phyloP scores from a whole-genome alignment of 306 rosid species.

The Datisca glomerata region DNA sequence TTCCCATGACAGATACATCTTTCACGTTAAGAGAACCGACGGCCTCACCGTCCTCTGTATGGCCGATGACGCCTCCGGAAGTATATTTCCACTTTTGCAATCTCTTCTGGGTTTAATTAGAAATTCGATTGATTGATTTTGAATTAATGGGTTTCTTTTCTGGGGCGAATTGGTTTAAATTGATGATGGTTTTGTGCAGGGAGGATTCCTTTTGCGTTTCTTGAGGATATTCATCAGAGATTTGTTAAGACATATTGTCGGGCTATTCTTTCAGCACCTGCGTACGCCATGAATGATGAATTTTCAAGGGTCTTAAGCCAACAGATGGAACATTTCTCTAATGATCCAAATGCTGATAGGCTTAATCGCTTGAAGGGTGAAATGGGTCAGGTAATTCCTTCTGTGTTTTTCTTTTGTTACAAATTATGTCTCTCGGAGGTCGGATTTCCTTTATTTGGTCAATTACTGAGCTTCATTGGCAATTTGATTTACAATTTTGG shows the following conservation, averaged over 20 bases:
- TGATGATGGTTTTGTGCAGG: constrained; percentile 31
- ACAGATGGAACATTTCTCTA: constrained; percentile 65
- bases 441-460: neutral
- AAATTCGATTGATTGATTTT: neutral
- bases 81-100: constrained; percentile 11
- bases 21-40: constrained; percentile 41
- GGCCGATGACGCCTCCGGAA: constrained; percentile 47
- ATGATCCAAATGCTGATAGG: constrained; percentile 69
- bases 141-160: neutral
- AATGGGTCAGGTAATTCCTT: constrained; percentile 57
- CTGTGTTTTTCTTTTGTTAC: neutral
- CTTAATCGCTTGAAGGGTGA: constrained; percentile 67
- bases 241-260: constrained; percentile 63
- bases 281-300: constrained; percentile 74
- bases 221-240: constrained; percentile 62
- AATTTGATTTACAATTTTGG: too few species aligned
- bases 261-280: constrained; percentile 45
- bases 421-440: neutral
- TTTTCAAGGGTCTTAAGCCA: constrained; percentile 63
- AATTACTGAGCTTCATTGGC: too few species aligned
- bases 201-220: constrained; percentile 63
- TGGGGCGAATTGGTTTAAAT: neutral
- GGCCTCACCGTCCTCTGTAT: constrained; percentile 53
- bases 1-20: constrained; percentile 45
- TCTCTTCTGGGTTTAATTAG: neutral